These are phyloP conservation scores for Tetrahymena thermophila DNA, from an alignment of 73 alveolate species.

Conservation along the genomic window DNA sequence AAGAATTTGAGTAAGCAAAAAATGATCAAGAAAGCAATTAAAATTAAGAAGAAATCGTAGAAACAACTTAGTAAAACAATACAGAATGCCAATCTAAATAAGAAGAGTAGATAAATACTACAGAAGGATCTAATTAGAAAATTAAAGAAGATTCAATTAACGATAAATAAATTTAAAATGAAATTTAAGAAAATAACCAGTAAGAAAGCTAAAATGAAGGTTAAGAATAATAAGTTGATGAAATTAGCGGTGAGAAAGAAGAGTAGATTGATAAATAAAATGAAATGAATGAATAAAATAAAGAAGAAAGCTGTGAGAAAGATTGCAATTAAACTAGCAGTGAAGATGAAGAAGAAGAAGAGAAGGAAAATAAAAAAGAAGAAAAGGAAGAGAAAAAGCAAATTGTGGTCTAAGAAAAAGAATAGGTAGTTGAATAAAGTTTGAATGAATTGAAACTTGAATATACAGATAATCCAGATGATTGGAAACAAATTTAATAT, in stretches of 20 bases:
- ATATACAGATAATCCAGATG: neutral
- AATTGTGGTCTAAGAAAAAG: neutral
- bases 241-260: neutral
- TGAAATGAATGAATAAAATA: neutral
- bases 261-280: neutral
- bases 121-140: neutral
- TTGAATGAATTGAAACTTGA: neutral
- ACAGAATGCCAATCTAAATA: neutral
- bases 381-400: neutral
- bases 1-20: neutral
- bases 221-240: neutral
- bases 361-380: neutral
- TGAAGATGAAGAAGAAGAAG: neutral
- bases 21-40: neutral
- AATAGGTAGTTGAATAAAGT: neutral
- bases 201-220: neutral
- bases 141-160: neutral
- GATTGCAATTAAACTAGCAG: neutral
- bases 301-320: slow-evolving; percentile 1
- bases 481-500: slow-evolving; percentile 24
- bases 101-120: neutral
- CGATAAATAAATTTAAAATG: neutral
- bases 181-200: neutral
- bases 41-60: neutral
- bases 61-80: neutral